A percentile compares a stretch with the other conserved stretches of the same genome.
Evolutionary conservation across 805 yeast genomes (phyloP).

Genomic region (Kuraishia cidri): DNA sequence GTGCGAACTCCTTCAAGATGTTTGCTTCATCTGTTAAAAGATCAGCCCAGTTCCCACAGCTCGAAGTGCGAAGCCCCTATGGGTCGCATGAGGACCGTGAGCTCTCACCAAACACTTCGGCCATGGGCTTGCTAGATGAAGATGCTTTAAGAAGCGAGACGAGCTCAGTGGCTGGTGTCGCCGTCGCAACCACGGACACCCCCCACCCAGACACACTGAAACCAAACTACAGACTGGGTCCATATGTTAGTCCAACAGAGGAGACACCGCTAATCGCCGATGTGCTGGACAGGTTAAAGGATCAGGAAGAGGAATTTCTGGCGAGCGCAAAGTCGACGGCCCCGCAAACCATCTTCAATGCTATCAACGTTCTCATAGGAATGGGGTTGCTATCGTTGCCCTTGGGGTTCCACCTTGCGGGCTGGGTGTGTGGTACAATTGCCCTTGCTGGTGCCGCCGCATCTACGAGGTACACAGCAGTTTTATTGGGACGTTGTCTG

Average conservation of each 20-base stretch:
- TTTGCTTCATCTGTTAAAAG: conserved; percentile 24
- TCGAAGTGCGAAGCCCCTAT: conserved; percentile 1
- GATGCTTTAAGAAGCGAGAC: too few relatives aligned
- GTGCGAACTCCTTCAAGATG: conserved; percentile 24
- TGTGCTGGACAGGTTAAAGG: background rate
- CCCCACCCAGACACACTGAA: background rate
- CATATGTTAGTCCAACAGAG: background rate
- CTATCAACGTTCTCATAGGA: conserved; percentile 70
- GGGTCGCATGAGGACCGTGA: background rate
- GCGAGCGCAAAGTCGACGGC: conserved; percentile 43
- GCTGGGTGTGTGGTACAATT: conserved; percentile 48
- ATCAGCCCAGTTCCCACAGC: conserved; percentile 14
- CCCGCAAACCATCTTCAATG: conserved; percentile 70
- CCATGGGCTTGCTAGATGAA: too few relatives aligned
- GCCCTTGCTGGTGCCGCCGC: conserved; percentile 34
- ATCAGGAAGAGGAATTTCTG: conserved; percentile 3
- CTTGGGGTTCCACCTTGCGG: conserved; percentile 56
- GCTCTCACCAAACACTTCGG: conserved; percentile 1
- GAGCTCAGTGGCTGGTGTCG: background rate
- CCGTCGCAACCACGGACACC: background rate
- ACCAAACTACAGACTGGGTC: conserved; percentile 1
- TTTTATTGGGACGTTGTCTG: conserved; percentile 41
- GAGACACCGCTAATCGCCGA: background rate
- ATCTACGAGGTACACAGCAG: conserved; percentile 45
- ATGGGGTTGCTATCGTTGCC: conserved; percentile 71